Conservation (phyloP, 352 stramenopile species). For the Globisporangium megalacanthum region DNA sequence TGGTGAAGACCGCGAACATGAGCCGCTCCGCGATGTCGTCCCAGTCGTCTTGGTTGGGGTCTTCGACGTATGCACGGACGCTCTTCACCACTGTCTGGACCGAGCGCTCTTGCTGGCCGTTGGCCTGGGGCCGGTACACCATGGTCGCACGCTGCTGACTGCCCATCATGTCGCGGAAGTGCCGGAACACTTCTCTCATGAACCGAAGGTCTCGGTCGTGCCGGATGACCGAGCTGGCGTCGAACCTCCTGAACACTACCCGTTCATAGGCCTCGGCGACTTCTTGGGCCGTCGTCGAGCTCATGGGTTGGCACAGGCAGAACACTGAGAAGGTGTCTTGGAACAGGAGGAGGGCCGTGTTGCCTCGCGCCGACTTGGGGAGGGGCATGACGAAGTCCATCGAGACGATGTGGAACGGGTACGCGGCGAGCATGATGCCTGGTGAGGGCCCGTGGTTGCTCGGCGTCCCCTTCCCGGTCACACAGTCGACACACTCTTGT, state of each 20-base stretch:
- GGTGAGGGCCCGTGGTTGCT: not conserved
- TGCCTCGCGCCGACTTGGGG: not conserved
- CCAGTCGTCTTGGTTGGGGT: no score
- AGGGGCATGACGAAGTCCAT: conserved; percentile 11
- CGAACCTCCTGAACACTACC: conserved; percentile 19
- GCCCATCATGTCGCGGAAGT: no score
- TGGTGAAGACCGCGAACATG: no score
- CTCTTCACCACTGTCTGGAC: no score
- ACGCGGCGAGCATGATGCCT: not conserved
- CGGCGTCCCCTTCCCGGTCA: not conserved
- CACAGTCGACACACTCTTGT: not conserved
- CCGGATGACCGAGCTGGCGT: conserved; percentile 14
- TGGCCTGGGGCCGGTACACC: no score
- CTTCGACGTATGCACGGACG: no score
- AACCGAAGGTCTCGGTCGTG: conserved; percentile 24
- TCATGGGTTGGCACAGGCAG: conserved; percentile 22
- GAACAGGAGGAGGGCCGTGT: conserved; percentile 14
- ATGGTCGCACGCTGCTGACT: no score
- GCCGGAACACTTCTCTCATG: not conserved
- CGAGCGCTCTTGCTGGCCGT: no score
- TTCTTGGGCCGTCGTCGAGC: conserved; percentile 4
- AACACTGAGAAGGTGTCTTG: conserved; percentile 18
- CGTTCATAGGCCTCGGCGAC: conserved; percentile 20
- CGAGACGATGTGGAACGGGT: conserved; percentile 6
- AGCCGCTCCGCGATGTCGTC: no score